These are phyloP conservation scores for Dinochytrium kinnereticum DNA, from an alignment of 371 early-diverging fungal species.

Conservation along the genomic window DNA sequence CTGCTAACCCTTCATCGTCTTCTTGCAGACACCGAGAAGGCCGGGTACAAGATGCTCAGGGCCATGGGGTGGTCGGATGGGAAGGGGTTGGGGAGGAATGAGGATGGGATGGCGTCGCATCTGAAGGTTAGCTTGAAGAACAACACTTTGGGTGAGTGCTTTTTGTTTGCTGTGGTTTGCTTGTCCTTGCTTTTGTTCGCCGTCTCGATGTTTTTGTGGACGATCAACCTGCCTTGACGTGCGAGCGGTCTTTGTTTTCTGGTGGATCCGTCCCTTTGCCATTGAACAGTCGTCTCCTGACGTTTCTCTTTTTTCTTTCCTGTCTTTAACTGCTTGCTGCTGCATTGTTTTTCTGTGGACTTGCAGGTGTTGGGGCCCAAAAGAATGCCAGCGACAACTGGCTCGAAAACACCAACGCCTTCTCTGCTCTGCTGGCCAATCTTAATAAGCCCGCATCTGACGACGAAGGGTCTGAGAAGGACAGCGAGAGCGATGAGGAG, in stretches of 20 bases:
- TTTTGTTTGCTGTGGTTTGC: background rate
- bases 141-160: slow-evolving; percentile 70
- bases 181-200: slow-evolving; percentile 13
- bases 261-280: too few species aligned
- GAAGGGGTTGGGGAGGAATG: slow-evolving; percentile 88
- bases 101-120: slow-evolving; percentile 79
- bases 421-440: slow-evolving; percentile 79
- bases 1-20: background rate
- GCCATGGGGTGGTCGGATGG: slow-evolving; percentile 97
- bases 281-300: too few species aligned
- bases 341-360: slow-evolving; percentile 2
- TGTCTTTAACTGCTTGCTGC: background rate
- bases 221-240: too few species aligned
- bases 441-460: slow-evolving; percentile 60
- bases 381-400: slow-evolving; percentile 88
- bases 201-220: too few species aligned
- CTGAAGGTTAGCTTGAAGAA: slow-evolving; percentile 81
- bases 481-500: slow-evolving; percentile 44
- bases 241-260: slow-evolving; percentile 3
- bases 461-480: slow-evolving; percentile 11
- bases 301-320: background rate
- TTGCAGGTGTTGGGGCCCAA: slow-evolving; percentile 75
- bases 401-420: slow-evolving; percentile 90
- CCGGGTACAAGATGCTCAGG: slow-evolving; percentile 88
- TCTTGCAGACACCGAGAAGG: slow-evolving; percentile 73